Conservation (phyloP, 352 stramenopile species). For the Globisporangium camurandrum region DNA sequence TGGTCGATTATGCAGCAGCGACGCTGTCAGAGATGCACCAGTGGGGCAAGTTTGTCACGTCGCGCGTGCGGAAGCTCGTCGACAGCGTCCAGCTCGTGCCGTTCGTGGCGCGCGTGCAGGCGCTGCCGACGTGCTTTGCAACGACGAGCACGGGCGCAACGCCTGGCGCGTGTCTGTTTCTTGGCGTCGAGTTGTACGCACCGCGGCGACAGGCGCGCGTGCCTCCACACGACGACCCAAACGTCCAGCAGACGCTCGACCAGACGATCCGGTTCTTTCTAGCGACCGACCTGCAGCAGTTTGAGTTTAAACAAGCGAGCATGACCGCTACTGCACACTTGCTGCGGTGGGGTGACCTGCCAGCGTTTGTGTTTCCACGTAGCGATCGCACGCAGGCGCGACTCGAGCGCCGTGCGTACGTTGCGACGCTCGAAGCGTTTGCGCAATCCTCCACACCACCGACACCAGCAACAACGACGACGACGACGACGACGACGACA, state of each 20-base stretch:
- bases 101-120: constrained; percentile 54
- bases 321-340: constrained; percentile 51
- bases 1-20: constrained; percentile 50
- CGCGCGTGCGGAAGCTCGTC: constrained; percentile 77
- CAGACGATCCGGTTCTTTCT: constrained; percentile 81
- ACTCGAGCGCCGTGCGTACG: constrained; percentile 51
- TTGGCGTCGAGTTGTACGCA: constrained; percentile 70
- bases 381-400: constrained; percentile 33
- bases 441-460: constrained; percentile 30
- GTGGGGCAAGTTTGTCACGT: constrained; percentile 74
- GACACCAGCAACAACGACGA: too few species aligned
- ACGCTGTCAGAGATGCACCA: constrained; percentile 51
- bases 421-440: constrained; percentile 49
- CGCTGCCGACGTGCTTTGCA: constrained; percentile 68
- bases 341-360: constrained; percentile 54
- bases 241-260: constrained; percentile 63
- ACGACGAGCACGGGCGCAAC: constrained; percentile 27
- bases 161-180: constrained; percentile 72
- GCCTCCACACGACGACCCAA: constrained; percentile 50
- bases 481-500: too few species aligned
- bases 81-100: constrained; percentile 70
- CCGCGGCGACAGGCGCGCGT: constrained; percentile 15
- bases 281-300: constrained; percentile 76
- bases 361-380: constrained; percentile 67
- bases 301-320: constrained; percentile 60